Percentiles rank a stretch among this genome's conserved stretches.
These are phyloP conservation scores for Acacia concinna DNA, from an alignment of 331 rosid species.

Conservation along the genomic window DNA sequence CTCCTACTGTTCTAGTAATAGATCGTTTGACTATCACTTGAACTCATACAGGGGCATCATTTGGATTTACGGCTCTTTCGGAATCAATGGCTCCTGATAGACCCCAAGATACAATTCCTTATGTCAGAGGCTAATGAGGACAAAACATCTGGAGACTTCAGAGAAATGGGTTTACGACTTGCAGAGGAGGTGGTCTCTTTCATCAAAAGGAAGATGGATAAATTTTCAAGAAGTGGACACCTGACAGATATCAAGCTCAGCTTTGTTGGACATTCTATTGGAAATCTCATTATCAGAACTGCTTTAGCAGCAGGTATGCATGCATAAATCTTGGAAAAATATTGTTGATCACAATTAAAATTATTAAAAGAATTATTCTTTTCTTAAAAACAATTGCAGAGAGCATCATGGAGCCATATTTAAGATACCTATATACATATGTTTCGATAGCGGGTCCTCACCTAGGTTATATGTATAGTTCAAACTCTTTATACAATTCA, in stretches of 20 bases:
- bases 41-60: constrained; percentile 81
- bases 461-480: constrained; percentile 93
- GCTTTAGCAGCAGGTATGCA: constrained; percentile 89
- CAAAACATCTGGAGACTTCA: constrained; percentile 87
- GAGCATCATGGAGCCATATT: constrained; percentile 91
- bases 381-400: constrained; percentile 63
- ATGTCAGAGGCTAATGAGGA: constrained; percentile 93
- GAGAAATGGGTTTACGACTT: constrained; percentile 92
- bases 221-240: constrained; percentile 67
- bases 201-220: constrained; percentile 83
- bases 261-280: constrained; percentile 98
- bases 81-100: constrained; percentile 94
- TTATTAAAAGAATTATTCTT: background rate
- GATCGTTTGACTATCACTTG: constrained; percentile 31
- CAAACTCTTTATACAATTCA: constrained; percentile 91
- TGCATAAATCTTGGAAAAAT: background rate
- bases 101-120: constrained; percentile 85
- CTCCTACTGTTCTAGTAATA: background rate
- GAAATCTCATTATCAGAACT: constrained; percentile 84
- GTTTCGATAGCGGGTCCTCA: constrained; percentile 97
- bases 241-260: constrained; percentile 73
- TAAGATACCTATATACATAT: constrained; percentile 67
- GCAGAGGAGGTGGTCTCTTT: constrained; percentile 87
- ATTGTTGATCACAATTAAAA: background rate
- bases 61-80: constrained; percentile 93